Evolutionary conservation across 306 rosid species (phyloP).

Genomic region (Medicago arabica): DNA sequence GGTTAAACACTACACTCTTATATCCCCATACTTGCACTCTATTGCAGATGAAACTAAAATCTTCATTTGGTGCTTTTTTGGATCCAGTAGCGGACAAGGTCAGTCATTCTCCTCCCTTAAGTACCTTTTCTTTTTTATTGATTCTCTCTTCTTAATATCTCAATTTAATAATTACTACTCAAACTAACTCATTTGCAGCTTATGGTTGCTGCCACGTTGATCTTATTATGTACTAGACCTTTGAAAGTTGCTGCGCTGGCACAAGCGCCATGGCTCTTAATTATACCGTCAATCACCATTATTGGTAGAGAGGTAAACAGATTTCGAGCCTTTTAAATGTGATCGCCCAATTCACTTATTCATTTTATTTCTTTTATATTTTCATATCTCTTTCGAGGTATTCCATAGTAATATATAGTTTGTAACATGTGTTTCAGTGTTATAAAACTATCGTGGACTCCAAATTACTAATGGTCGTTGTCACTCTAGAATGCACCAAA

Average conservation of each 20-base stretch:
- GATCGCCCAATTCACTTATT: not conserved
- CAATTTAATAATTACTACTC: constrained; percentile 34
- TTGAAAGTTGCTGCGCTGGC: constrained; percentile 62
- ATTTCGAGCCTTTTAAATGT: constrained; percentile 24
- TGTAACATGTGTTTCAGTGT: not conserved
- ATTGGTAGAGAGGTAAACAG: constrained; percentile 91
- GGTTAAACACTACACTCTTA: no score
- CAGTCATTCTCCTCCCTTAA: constrained; percentile 22
- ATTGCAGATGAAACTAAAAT: constrained; percentile 82
- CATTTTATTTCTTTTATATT: constrained; percentile 13
- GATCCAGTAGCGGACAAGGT: constrained; percentile 99
- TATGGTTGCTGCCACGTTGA: constrained; percentile 94
- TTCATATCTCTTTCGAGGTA: not conserved
- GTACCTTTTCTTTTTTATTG: not conserved
- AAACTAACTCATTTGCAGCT: constrained; percentile 67
- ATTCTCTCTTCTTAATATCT: constrained; percentile 2
- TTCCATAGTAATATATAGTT: constrained; percentile 17
- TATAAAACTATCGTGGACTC: constrained; percentile 23
- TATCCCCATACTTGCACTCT: not conserved
- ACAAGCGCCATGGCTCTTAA: constrained; percentile 77
- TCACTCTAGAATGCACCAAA: not conserved
- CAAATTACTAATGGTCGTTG: not conserved
- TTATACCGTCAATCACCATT: constrained; percentile 80
- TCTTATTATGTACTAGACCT: constrained; percentile 85
- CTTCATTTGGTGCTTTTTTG: constrained; percentile 93